Conservation (phyloP, 1,139 yeast genomes). For the Protomyces inundatus region DNA sequence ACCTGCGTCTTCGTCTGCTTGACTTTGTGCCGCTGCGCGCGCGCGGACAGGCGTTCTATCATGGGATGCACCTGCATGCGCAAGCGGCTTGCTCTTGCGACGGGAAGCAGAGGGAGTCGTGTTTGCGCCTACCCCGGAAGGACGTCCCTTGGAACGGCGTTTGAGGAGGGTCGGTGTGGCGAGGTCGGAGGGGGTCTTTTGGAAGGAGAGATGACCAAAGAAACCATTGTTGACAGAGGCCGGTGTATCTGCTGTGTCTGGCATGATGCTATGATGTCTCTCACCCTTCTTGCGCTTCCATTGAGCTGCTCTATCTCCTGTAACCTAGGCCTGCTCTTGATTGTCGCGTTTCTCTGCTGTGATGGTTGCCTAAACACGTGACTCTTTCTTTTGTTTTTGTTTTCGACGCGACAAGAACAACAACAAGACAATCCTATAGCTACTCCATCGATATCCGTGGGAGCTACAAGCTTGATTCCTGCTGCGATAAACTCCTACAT, state of each 20-base stretch:
- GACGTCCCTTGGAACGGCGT: neutral
- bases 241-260: neutral
- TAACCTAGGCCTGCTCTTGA: neutral
- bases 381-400: neutral
- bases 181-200: neutral
- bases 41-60: neutral
- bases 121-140: neutral
- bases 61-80: no score
- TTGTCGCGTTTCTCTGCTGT: neutral
- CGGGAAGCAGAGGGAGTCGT: no score
- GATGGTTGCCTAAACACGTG: neutral
- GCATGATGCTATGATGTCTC: neutral
- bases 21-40: neutral
- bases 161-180: neutral
- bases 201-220: neutral
- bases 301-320: neutral
- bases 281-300: neutral
- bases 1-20: neutral
- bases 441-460: neutral
- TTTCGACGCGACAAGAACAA: neutral
- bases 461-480: neutral
- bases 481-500: neutral
- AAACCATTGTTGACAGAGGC: neutral
- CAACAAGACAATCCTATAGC: neutral
- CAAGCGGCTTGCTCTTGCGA: no score